Percentiles rank a stretch among this genome's conserved stretches.
phyloP scores from a whole-genome alignment of 352 stramenopile species.

The Globisporangium emineosum region DNA sequence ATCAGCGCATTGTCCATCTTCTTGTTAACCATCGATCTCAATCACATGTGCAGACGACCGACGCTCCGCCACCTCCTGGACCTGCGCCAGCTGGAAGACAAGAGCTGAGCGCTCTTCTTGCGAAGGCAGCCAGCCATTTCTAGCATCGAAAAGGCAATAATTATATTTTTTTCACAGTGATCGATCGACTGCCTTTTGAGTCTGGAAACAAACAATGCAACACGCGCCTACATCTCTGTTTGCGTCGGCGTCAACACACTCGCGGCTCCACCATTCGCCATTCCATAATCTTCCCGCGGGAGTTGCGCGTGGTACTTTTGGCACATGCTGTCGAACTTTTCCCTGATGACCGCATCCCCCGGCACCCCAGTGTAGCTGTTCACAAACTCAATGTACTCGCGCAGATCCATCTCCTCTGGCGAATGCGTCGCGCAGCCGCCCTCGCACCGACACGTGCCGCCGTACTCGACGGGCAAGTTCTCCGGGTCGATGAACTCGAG shows the following conservation, averaged over 20 bases:
- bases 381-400: slow-evolving; percentile 52
- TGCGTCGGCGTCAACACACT: neutral
- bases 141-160: slow-evolving; percentile 4
- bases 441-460: slow-evolving; percentile 54
- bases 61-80: slow-evolving; percentile 78
- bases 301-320: slow-evolving; percentile 50
- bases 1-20: neutral
- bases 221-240: neutral
- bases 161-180: slow-evolving; percentile 4
- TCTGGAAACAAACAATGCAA: neutral
- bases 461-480: slow-evolving; percentile 64
- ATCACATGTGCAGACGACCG: slow-evolving; percentile 38
- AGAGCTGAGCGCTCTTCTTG: neutral
- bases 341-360: slow-evolving; percentile 22
- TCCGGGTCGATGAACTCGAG: slow-evolving; percentile 64
- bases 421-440: slow-evolving; percentile 60
- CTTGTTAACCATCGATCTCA: too few relatives aligned
- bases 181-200: neutral
- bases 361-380: slow-evolving; percentile 38
- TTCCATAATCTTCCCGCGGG: slow-evolving; percentile 7
- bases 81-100: slow-evolving; percentile 38
- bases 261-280: neutral
- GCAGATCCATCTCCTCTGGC: slow-evolving; percentile 64
- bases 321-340: slow-evolving; percentile 40
- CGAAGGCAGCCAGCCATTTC: neutral